Conservation (phyloP, 1,284 basidiomycete species). For the Ceratobasidium sp. region DNA sequence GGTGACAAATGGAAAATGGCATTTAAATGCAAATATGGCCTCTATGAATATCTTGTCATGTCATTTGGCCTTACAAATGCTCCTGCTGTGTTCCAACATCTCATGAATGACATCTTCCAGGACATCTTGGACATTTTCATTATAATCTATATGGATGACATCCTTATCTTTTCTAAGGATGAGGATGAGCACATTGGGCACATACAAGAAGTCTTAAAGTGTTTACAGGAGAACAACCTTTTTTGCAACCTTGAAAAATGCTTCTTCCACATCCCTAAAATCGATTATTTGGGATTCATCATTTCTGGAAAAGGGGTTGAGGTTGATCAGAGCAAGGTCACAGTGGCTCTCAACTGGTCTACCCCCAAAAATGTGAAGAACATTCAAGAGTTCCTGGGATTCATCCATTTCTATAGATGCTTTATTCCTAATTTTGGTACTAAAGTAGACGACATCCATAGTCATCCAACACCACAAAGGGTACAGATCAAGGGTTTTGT, state of each 20-base stretch:
- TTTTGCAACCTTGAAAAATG: conserved; percentile 47
- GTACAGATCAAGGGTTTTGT: too few relatives aligned
- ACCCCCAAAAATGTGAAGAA: background rate
- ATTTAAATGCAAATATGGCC: conserved; percentile 31
- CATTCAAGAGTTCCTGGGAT: conserved; percentile 23
- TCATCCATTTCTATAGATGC: conserved; percentile 48
- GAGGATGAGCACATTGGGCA: conserved; percentile 21
- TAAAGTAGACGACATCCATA: too few relatives aligned
- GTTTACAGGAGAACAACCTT: conserved; percentile 36
- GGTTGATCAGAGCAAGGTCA: conserved; percentile 14
- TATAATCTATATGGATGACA: conserved; percentile 43
- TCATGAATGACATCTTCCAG: conserved; percentile 35
- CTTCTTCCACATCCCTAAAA: conserved; percentile 47
- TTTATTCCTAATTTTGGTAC: conserved; percentile 49
- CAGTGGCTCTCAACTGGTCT: conserved; percentile 3
- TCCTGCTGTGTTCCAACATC: conserved; percentile 20
- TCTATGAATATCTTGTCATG: conserved; percentile 38
- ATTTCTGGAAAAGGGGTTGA: background rate
- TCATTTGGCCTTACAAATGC: conserved; percentile 32
- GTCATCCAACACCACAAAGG: too few relatives aligned
- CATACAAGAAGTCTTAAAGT: conserved; percentile 39
- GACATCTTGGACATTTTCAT: conserved; percentile 20
- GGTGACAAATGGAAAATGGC: conserved; percentile 39
- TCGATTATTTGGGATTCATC: conserved; percentile 44
- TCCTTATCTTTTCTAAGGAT: conserved; percentile 41